Evolutionary conservation across 805 yeast genomes (phyloP).

Genomic region (Saturnispora sanitii): DNA sequence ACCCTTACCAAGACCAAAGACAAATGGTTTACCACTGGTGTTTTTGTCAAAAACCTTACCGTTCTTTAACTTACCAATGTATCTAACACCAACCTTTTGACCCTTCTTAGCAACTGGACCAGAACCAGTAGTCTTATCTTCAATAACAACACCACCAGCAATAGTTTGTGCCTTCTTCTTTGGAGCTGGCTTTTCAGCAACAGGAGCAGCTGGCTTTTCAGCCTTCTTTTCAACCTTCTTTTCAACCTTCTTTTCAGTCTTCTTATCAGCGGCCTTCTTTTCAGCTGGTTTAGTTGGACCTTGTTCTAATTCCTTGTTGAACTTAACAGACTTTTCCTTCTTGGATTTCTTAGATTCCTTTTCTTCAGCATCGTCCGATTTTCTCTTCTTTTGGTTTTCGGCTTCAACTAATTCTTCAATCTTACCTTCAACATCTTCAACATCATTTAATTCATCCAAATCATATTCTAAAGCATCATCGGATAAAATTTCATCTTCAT

Average conservation of each 20-base stretch:
- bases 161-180: slow-evolving; percentile 67
- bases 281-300: slow-evolving; percentile 13
- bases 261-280: slow-evolving; percentile 22
- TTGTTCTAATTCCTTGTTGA: no score
- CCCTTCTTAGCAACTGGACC: slow-evolving; percentile 87
- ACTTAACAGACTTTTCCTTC: no score
- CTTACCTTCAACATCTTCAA: slow-evolving; percentile 60
- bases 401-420: slow-evolving; percentile 66
- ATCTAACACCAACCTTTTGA: slow-evolving; percentile 89
- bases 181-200: slow-evolving; percentile 28
- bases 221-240: slow-evolving; percentile 19
- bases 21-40: slow-evolving; percentile 94
- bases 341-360: slow-evolving; percentile 27
- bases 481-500: slow-evolving; percentile 52
- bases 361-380: slow-evolving; percentile 20
- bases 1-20: slow-evolving; percentile 86
- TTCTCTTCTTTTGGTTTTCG: slow-evolving; percentile 33
- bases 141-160: slow-evolving; percentile 87
- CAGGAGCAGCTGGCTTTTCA: slow-evolving; percentile 13
- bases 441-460: slow-evolving; percentile 56
- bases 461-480: slow-evolving; percentile 40
- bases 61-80: slow-evolving; percentile 93
- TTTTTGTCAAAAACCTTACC: slow-evolving; percentile 96
- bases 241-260: slow-evolving; percentile 19
- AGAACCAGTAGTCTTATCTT: slow-evolving; percentile 83